phyloP scores from a whole-genome alignment of 495 filamentous ascomycete species.

The Penicillium ochrochloron region DNA sequence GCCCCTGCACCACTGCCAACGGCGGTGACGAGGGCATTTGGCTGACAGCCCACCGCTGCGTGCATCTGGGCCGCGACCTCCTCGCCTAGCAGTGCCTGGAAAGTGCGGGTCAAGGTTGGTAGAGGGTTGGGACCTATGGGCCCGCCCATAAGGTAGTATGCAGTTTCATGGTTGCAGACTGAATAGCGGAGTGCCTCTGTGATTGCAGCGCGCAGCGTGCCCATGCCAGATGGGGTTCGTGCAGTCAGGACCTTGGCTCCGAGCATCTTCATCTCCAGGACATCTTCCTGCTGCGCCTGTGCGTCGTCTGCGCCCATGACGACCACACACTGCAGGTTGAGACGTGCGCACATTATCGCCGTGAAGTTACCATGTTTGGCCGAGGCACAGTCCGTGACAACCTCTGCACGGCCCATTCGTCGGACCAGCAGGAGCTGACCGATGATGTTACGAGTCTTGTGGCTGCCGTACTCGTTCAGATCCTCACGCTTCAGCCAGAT shows the following conservation, averaged over 20 bases:
- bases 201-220: constrained; percentile 38
- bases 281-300: constrained; percentile 31
- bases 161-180: constrained; percentile 34
- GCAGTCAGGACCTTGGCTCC: constrained; percentile 38
- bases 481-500: constrained; percentile 46
- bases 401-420: constrained; percentile 36
- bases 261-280: constrained; percentile 37
- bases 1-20: constrained; percentile 37
- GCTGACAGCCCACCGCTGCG: constrained; percentile 24
- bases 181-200: constrained; percentile 41
- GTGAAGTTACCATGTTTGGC: constrained; percentile 41
- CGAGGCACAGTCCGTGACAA: constrained; percentile 41
- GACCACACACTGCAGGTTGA: constrained; percentile 37
- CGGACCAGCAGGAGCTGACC: constrained; percentile 41
- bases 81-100: constrained; percentile 41
- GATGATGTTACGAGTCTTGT: constrained; percentile 39
- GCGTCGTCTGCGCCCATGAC: constrained; percentile 40
- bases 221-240: constrained; percentile 33
- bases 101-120: constrained; percentile 38
- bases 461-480: constrained; percentile 35
- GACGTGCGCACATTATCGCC: constrained; percentile 38
- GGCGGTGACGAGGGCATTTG: constrained; percentile 37
- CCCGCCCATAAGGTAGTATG: constrained; percentile 41
- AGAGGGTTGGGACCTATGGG: constrained; percentile 39
- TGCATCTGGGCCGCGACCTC: constrained; percentile 38